Evolutionary conservation across 345 rosid genomes (phyloP).

Genomic region (Melaleuca alternifolia): DNA sequence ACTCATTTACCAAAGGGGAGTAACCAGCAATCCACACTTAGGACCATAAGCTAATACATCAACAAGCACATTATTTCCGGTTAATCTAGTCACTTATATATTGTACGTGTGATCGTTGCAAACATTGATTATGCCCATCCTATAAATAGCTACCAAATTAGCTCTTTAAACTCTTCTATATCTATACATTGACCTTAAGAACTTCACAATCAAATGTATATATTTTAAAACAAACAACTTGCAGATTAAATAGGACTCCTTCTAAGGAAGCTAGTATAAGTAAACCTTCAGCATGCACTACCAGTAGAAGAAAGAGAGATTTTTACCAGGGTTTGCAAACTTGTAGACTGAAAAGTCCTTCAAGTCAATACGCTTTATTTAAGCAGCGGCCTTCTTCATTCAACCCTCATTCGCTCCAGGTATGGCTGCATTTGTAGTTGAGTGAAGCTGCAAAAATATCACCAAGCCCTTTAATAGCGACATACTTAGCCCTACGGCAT

Average conservation of each 20-base stretch:
- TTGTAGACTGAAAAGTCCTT: slow-evolving; percentile 71
- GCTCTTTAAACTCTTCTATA: no score
- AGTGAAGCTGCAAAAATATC: slow-evolving; percentile 36
- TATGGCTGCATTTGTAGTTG: slow-evolving; percentile 22
- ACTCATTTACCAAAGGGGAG: not conserved
- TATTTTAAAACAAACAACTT: no score
- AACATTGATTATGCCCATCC: no score
- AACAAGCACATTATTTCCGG: not conserved
- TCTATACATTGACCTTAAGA: no score
- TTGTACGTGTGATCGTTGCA: no score
- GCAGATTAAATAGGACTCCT: not conserved
- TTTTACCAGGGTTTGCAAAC: slow-evolving; percentile 75
- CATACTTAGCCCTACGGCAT: not conserved
- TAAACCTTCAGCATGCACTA: not conserved
- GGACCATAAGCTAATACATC: not conserved
- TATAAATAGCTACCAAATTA: no score
- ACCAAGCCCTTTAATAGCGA: not conserved
- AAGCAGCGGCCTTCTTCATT: slow-evolving; percentile 53
- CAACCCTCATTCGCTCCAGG: slow-evolving; percentile 73
- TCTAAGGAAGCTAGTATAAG: not conserved
- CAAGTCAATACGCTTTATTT: slow-evolving; percentile 70
- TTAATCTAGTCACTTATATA: not conserved
- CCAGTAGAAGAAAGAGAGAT: not conserved
- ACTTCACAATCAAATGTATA: no score
- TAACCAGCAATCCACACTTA: not conserved